These are phyloP conservation scores for Juncus inflexus DNA, from an alignment of 176 grass and related monocot genomes.

Conservation along the genomic window DNA sequence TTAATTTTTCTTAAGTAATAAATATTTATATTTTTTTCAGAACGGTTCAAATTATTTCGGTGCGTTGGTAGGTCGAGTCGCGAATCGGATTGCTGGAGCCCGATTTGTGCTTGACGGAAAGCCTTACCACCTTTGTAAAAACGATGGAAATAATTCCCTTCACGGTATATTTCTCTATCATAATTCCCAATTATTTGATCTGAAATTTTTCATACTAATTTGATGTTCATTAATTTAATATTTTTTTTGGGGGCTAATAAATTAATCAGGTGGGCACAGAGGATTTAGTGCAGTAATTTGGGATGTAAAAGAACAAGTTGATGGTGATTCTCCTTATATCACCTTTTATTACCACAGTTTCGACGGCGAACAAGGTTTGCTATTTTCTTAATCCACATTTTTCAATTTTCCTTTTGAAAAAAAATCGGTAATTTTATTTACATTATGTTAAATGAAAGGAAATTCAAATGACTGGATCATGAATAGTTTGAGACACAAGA, in stretches of 20 bases:
- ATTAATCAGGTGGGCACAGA: slow-evolving; percentile 61
- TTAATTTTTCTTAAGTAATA: background rate
- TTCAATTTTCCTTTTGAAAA: background rate
- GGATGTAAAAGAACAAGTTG: slow-evolving; percentile 48
- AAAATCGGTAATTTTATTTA: background rate
- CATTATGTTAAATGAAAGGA: background rate
- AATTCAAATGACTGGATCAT: background rate
- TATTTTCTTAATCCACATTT: background rate
- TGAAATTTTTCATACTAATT: no score
- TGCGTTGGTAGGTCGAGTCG: slow-evolving; percentile 72
- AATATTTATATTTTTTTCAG: slow-evolving; percentile 8
- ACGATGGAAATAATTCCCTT: slow-evolving; percentile 70
- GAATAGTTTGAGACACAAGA: background rate
- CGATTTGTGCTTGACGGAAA: slow-evolving; percentile 45
- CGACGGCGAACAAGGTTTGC: slow-evolving; percentile 71
- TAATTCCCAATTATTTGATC: background rate
- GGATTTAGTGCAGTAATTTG: slow-evolving; percentile 87
- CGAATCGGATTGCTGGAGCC: slow-evolving; percentile 74
- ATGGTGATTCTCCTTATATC: slow-evolving; percentile 72
- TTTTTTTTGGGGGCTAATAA: slow-evolving; percentile 1
- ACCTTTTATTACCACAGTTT: slow-evolving; percentile 81
- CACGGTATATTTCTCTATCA: slow-evolving; percentile 38
- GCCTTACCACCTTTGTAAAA: slow-evolving; percentile 43
- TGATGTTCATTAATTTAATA: background rate
- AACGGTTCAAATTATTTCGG: slow-evolving; percentile 81